These are phyloP conservation scores for Plasmopara halstedii DNA, from an alignment of 352 stramenopile genomes.

Conservation along the genomic window DNA sequence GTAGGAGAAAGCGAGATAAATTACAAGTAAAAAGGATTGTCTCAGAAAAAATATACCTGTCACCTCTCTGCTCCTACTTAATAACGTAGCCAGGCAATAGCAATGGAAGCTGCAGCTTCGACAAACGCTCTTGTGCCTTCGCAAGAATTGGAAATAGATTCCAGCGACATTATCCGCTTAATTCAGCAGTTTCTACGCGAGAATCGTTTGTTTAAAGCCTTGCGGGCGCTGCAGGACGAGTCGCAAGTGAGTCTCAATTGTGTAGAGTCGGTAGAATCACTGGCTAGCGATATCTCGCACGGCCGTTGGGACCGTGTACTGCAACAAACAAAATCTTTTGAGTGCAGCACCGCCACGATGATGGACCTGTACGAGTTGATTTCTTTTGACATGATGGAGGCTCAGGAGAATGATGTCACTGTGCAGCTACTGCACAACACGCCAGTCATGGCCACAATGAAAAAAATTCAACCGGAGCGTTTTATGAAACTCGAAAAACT, in stretches of 20 bases:
- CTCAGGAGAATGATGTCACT: slow-evolving; percentile 74
- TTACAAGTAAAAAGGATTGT: no score
- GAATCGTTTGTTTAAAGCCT: slow-evolving; percentile 75
- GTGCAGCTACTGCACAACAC: slow-evolving; percentile 47
- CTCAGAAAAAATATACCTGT: no score
- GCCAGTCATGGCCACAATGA: slow-evolving; percentile 40
- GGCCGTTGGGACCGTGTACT: slow-evolving; percentile 88
- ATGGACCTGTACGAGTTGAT: slow-evolving; percentile 88
- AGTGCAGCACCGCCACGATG: slow-evolving; percentile 61
- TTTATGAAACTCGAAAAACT: slow-evolving; percentile 70
- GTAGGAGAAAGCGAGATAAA: no score
- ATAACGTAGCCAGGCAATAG: no score
- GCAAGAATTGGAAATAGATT: slow-evolving; percentile 48
- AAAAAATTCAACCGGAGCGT: slow-evolving; percentile 40
- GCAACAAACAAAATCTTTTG: slow-evolving; percentile 72
- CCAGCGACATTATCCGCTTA: slow-evolving; percentile 79
- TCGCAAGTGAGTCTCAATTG: slow-evolving; percentile 80
- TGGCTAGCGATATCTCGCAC: slow-evolving; percentile 67
- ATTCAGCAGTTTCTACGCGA: slow-evolving; percentile 91
- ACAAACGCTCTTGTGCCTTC: no score
- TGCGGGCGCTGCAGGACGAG: slow-evolving; percentile 85
- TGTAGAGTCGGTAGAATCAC: slow-evolving; percentile 79
- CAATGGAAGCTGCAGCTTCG: no score
- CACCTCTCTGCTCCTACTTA: no score
- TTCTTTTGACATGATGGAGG: slow-evolving; percentile 82